phyloP scores from a whole-genome alignment of 1,284 basidiomycete species.

The Apiotrichum domesticum region DNA sequence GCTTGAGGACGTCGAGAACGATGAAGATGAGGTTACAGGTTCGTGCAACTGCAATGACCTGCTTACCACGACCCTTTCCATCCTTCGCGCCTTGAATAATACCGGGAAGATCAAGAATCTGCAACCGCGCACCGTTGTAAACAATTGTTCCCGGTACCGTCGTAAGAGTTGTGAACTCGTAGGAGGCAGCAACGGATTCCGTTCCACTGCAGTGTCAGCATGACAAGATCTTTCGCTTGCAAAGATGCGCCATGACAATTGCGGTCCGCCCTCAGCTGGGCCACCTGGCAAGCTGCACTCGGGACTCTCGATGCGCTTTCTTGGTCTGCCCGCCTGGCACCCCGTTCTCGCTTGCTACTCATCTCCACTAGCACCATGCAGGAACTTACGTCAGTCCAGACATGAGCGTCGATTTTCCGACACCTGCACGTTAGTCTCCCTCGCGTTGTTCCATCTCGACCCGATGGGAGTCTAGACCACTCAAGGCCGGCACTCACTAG shows the following conservation, averaged over 20 bases:
- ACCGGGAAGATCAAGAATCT: constrained; percentile 53
- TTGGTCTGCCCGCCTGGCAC: too few species aligned
- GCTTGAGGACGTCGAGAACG: constrained; percentile 95
- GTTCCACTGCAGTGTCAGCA: constrained; percentile 56
- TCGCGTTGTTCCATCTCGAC: too few species aligned
- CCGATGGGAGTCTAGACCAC: too few species aligned
- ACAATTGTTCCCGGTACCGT: constrained; percentile 85
- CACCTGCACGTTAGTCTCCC: neutral
- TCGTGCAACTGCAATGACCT: constrained; percentile 88
- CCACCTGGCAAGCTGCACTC: too few species aligned
- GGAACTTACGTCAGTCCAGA: constrained; percentile 70
- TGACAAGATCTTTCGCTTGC: too few species aligned
- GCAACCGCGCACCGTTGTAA: constrained; percentile 57
- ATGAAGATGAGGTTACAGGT: constrained; percentile 99
- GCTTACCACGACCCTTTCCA: constrained; percentile 93
- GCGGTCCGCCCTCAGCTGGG: too few species aligned
- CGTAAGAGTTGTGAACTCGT: constrained; percentile 80
- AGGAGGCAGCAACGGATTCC: constrained; percentile 94
- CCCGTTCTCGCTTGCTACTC: too few species aligned
- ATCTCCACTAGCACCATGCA: too few species aligned
- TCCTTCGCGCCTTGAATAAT: constrained; percentile 99
- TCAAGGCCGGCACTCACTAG: constrained; percentile 1
- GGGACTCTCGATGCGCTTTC: too few species aligned
- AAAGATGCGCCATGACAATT: too few species aligned
- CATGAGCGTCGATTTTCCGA: constrained; percentile 84